These are phyloP conservation scores for Calonectria pseudoreteaudii DNA, from an alignment of 2,329 filamentous ascomycete species.

Conservation along the genomic window DNA sequence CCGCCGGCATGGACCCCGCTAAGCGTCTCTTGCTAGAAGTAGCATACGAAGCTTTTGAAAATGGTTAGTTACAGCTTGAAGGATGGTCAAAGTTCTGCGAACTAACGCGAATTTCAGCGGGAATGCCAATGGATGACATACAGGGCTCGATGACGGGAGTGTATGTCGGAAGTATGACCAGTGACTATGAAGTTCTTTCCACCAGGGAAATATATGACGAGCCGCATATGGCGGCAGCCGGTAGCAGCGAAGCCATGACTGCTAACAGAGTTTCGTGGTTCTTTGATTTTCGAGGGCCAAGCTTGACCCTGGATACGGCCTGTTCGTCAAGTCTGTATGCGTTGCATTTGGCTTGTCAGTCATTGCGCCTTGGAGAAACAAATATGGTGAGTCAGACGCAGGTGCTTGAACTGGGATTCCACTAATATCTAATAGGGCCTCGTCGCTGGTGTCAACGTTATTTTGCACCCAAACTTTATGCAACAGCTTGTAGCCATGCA, in stretches of 20 bases:
- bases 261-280: slow-evolving; percentile 10
- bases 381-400: not conserved
- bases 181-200: not conserved
- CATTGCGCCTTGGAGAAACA: not conserved
- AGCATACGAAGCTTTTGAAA: slow-evolving; percentile 61
- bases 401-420: not conserved
- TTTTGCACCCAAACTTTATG: not conserved
- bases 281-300: not conserved
- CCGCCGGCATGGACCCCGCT: slow-evolving; percentile 60
- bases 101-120: not conserved
- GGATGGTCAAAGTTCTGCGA: not conserved
- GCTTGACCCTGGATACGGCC: not conserved
- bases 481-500: not conserved
- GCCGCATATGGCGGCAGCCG: slow-evolving; percentile 25
- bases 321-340: not conserved
- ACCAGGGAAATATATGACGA: not conserved
- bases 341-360: not conserved
- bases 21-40: slow-evolving; percentile 61
- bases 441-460: not conserved
- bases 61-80: slow-evolving; percentile 36
- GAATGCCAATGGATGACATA: not conserved
- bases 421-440: not conserved
- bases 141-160: not conserved
- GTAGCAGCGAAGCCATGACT: slow-evolving; percentile 51
- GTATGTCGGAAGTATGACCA: not conserved